Conservation (phyloP, 495 filamentous ascomycete genomes). For the Aspergillus hancockii region DNA sequence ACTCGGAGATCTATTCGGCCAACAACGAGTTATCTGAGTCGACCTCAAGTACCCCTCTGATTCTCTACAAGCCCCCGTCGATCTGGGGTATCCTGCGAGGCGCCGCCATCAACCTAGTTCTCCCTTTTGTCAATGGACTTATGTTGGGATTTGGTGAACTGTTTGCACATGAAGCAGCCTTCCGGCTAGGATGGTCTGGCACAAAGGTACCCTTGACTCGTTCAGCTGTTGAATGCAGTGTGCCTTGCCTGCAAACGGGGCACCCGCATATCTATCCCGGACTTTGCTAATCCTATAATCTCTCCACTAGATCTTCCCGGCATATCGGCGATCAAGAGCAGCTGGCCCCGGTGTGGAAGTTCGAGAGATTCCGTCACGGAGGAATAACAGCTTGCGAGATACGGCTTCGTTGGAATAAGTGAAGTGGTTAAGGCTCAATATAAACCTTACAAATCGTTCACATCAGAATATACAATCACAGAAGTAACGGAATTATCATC, state of each 20-base stretch:
- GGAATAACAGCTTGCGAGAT: constrained; percentile 14
- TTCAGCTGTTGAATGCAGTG: not conserved
- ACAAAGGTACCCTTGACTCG: constrained; percentile 70
- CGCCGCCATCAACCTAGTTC: constrained; percentile 88
- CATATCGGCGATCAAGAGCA: constrained; percentile 55
- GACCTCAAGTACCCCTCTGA: constrained; percentile 71
- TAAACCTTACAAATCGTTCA: not conserved
- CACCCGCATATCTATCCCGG: not conserved
- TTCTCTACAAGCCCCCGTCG: constrained; percentile 88
- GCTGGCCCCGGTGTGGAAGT: constrained; percentile 69
- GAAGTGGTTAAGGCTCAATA: not conserved
- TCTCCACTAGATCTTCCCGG: constrained; percentile 62
- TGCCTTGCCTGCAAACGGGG: not conserved
- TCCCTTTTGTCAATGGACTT: constrained; percentile 96
- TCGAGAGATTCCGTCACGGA: constrained; percentile 53
- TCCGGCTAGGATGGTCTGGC: constrained; percentile 85
- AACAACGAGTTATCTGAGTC: constrained; percentile 65
- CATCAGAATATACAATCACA: not conserved
- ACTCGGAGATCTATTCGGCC: constrained; percentile 86
- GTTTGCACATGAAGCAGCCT: constrained; percentile 93
- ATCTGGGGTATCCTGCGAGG: constrained; percentile 82
- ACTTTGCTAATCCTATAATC: constrained; percentile 9
- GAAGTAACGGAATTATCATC: not conserved
- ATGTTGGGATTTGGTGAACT: constrained; percentile 98
- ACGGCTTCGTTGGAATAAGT: constrained; percentile 27